Evolutionary conservation across 805 yeast genomes (phyloP), one percentile per base, ranked within the genome.

Genomic region (Candida loeiensis): DNA sequence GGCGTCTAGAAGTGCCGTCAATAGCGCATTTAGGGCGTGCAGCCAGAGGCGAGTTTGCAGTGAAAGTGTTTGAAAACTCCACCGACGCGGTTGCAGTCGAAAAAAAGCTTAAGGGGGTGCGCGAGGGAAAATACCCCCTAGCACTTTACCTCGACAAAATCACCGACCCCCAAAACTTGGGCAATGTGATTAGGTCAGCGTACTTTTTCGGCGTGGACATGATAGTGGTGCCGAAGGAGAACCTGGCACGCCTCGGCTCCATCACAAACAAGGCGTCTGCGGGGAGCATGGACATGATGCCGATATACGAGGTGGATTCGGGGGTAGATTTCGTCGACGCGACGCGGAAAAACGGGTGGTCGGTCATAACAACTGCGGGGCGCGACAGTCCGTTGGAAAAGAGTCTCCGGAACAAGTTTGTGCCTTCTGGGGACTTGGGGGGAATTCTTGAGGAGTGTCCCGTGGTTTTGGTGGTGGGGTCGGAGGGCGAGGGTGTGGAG

Each of bases 141-240:
- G 96, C 88, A 0, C 48, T 88, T 3, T 87, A 73, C 50, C 61
- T 88, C 18, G 96, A 88, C 58, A 87, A 85, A 43, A 71, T 89
- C 32, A 77, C 85, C 11, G 96, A 88, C 58, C 91, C 96, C 0
- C 95, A 86, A 56, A 88, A 88, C 56, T 68, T 86, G 49, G 96
- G 96, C 6, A 93, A 91, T 17, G 77, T 88, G 31, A 61, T 85
- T 20, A 67, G 96, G 55, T 76, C 89, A 2, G 91, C 95, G 0
- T 83, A 80, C 61, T 88, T 73, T 61, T 66, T 88, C 11, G 96
- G 96, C 6, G 95, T 73, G 2, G 95, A 89, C 60, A 84, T 86
- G 53, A 64, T 87, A 4, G 78, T 83, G 1, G 62, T 82, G 31
- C 82, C 95, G 2, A 79, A 76, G 25, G 75, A 74, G 37, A 82